Evolutionary conservation across 1,284 basidiomycete species (phyloP), one percentile per base, ranked within the genome.

Genomic region (Farysia itapuensis): DNA sequence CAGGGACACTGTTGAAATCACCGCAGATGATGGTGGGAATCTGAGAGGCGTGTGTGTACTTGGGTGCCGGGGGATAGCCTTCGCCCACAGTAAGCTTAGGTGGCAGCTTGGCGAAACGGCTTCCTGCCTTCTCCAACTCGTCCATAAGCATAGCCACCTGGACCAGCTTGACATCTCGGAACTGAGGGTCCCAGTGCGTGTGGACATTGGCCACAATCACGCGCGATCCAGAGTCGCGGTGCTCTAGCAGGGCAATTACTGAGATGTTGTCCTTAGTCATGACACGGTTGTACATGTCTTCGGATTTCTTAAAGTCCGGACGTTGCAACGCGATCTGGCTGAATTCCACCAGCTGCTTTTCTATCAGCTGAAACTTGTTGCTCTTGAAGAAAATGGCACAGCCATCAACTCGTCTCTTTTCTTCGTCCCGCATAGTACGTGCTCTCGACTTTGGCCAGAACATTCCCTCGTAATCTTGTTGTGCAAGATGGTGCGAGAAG

Each of bases 281-380:
- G 48, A 98, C 91, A 40, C 95, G 89, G 77, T 97, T 97, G 83
- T 97, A 98, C 91, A 98, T 94, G 79, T 97, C 94, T 74, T 98
- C 92, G 4, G 93, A 95, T 81, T 92, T 94, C 80, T 94, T 92
- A 80, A 97, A 94, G 77, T 98, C 94, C 32, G 87, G 84, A 39
- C 91, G 86, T 72, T 91, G 88, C 82, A 97, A 88, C 6, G 93
- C 93, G 51, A 93, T 83, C 46, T 90, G 85, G 77, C 88, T 90
- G 80, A 94, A 99, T 78, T 98, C 95, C 76, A 98, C 84, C 31
- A 94, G 83, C 60, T 93, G 89, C 70, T 89, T 89, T 80, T 98
- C 94, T 46, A 98, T 87, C 33, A 99, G 84, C 52, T 86, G 83
- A 79, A 89, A 98, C 77, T 90, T 94, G 67, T 38, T 64, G 37